These are phyloP conservation scores for Dendrocalamus sinicus DNA, from an alignment of 176 grass and related monocot genomes.

Conservation along the genomic window DNA sequence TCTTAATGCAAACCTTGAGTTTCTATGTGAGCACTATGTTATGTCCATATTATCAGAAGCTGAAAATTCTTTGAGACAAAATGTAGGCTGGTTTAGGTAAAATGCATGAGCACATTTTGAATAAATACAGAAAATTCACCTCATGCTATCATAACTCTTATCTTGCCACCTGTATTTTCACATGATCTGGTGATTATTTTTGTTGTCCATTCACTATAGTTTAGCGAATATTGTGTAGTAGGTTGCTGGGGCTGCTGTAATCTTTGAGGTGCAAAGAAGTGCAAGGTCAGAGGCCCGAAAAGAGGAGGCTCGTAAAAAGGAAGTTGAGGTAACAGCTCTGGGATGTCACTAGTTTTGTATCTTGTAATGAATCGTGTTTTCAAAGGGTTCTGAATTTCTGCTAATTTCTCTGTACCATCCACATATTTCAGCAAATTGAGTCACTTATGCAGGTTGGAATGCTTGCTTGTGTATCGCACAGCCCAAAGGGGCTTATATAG, in stretches of 20 bases:
- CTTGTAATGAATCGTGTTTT: background rate
- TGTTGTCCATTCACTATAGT: background rate
- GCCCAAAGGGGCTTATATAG: too few relatives aligned
- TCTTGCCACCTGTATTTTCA: background rate
- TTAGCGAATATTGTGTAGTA: constrained; percentile 48
- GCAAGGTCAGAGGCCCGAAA: constrained; percentile 69
- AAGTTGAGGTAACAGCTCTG: constrained; percentile 63
- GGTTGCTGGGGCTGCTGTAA: constrained; percentile 68
- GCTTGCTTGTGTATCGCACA: too few relatives aligned
- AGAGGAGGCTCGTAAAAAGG: constrained; percentile 61
- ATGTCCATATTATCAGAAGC: background rate
- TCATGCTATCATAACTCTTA: constrained; percentile 1
- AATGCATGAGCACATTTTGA: background rate
- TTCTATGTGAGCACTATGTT: background rate
- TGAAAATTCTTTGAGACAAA: background rate
- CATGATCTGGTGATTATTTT: constrained; percentile 14
- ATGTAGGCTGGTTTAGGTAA: background rate
- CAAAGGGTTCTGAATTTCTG: background rate
- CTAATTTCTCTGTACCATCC: background rate
- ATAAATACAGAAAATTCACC: background rate
- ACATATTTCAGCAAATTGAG: background rate
- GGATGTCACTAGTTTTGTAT: background rate
- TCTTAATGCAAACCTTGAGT: background rate
- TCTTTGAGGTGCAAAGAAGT: constrained; percentile 83
- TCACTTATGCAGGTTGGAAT: background rate